phyloP scores from a whole-genome alignment of 768 basidiomycete species.

The Tricholoma furcatifolium region DNA sequence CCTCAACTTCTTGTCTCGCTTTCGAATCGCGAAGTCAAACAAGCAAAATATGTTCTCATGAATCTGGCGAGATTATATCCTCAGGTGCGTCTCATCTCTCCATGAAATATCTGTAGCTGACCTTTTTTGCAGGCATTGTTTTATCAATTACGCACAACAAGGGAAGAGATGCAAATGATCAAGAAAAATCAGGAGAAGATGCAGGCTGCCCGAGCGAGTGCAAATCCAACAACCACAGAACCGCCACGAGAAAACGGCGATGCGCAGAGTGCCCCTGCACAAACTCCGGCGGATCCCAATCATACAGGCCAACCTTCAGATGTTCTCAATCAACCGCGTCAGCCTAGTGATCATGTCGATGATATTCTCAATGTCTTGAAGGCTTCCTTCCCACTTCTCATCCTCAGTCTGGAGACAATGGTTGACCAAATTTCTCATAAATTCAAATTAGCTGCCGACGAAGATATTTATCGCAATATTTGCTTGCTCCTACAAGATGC shows the following conservation, averaged over 20 bases:
- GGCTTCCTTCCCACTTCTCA: constrained; percentile 92
- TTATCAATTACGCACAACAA: constrained; percentile 84
- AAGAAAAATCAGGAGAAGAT: constrained; percentile 41
- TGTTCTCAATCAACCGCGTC: constrained; percentile 42
- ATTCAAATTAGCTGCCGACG: constrained; percentile 87
- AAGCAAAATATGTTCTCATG: constrained; percentile 84
- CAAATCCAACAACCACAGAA: constrained; percentile 28
- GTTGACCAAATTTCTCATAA: constrained; percentile 90
- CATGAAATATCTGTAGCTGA: constrained; percentile 4
- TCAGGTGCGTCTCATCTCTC: constrained; percentile 56
- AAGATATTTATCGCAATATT: constrained; percentile 91
- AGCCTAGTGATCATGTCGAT: constrained; percentile 88
- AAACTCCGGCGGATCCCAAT: constrained; percentile 12
- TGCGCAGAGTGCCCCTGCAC: constrained; percentile 19
- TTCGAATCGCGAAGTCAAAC: constrained; percentile 88
- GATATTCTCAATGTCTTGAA: constrained; percentile 93
- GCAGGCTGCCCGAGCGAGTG: constrained; percentile 32
- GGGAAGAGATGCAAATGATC: constrained; percentile 42
- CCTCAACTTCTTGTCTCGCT: constrained; percentile 91
- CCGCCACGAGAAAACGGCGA: constrained; percentile 23
- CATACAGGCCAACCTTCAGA: constrained; percentile 13
- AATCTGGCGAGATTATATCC: constrained; percentile 91
- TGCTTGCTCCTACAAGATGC: constrained; percentile 88
- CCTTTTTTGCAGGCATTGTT: constrained; percentile 72
- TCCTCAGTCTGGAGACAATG: constrained; percentile 94